These are phyloP conservation scores for Phascolomyces articulosus DNA, from an alignment of 371 early-diverging fungal species.

Conservation along the genomic window DNA sequence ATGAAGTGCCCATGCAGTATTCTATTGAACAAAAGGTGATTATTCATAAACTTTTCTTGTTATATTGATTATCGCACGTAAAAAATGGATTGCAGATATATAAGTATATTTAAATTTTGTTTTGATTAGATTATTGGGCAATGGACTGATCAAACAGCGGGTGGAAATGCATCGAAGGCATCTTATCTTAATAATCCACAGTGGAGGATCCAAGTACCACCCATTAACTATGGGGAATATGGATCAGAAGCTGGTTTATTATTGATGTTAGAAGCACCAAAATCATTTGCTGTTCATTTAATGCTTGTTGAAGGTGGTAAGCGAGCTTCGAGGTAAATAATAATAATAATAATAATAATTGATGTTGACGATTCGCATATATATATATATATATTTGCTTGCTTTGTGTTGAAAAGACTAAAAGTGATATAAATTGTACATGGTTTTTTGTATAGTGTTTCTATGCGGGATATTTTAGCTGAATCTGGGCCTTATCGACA, in stretches of 20 bases:
- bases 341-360: too few species aligned
- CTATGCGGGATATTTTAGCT: conserved; percentile 67
- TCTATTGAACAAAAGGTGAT: conserved; percentile 60
- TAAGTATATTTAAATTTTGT: too few species aligned
- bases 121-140: conserved; percentile 52
- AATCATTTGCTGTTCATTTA: conserved; percentile 70
- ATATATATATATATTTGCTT: not conserved
- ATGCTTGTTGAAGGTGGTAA: conserved; percentile 73
- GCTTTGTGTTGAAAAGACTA: not conserved
- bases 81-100: too few species aligned
- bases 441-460: conserved; percentile 61
- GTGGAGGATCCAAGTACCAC: conserved; percentile 65
- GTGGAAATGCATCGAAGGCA: conserved; percentile 74
- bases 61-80: too few species aligned
- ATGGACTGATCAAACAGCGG: conserved; percentile 84
- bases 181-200: conserved; percentile 82
- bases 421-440: too few species aligned
- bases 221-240: conserved; percentile 12
- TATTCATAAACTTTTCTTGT: too few species aligned
- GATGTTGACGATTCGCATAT: too few species aligned
- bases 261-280: conserved; percentile 70
- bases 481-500: conserved; percentile 76
- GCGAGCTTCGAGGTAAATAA: conserved; percentile 58
- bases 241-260: conserved; percentile 32
- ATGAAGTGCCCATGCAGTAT: conserved; percentile 67